Percentiles rank a stretch among this genome's conserved stretches.
Evolutionary conservation across 306 rosid species (phyloP).

Genomic region (Boehmeria nivea): DNA sequence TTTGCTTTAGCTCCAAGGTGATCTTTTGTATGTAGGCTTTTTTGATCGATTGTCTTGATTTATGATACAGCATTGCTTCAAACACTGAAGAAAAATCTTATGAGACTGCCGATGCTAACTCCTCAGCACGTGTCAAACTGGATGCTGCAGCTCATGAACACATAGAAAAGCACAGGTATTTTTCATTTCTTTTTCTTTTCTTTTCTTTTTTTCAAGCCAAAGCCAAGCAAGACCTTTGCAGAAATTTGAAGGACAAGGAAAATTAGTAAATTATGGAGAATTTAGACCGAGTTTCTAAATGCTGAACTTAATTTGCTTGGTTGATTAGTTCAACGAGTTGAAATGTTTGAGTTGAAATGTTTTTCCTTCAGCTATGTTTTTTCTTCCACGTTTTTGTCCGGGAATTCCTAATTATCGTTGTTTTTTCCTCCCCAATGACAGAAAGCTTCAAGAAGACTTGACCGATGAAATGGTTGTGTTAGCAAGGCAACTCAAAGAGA

Average conservation of each 20-base stretch:
- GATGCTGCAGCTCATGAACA: conserved; percentile 67
- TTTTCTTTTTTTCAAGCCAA: not conserved
- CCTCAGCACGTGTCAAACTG: conserved; percentile 53
- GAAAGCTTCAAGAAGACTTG: conserved; percentile 92
- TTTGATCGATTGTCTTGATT: conserved; percentile 22
- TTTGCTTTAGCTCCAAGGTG: conserved; percentile 4
- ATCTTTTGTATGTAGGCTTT: conserved; percentile 20
- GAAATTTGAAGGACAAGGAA: no score
- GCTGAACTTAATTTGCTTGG: no score
- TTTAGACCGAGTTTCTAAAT: no score
- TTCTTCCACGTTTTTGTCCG: not conserved
- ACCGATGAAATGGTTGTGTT: conserved; percentile 91
- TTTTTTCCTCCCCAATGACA: conserved; percentile 16
- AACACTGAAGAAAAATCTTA: conserved; percentile 42
- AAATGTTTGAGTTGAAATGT: no score
- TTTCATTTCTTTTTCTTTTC: not conserved
- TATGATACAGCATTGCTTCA: conserved; percentile 47
- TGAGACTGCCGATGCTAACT: conserved; percentile 38
- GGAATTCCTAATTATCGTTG: not conserved
- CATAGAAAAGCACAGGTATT: conserved; percentile 81
- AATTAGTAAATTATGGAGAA: no score
- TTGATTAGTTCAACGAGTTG: no score
- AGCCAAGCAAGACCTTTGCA: no score
- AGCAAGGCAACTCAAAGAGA: conserved; percentile 91
- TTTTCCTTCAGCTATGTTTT: no score